A percentile compares a stretch with the other conserved stretches of the same genome.
Evolutionary conservation across 257 asterid genomes (phyloP).

Genomic region (Primulina tabacum): DNA sequence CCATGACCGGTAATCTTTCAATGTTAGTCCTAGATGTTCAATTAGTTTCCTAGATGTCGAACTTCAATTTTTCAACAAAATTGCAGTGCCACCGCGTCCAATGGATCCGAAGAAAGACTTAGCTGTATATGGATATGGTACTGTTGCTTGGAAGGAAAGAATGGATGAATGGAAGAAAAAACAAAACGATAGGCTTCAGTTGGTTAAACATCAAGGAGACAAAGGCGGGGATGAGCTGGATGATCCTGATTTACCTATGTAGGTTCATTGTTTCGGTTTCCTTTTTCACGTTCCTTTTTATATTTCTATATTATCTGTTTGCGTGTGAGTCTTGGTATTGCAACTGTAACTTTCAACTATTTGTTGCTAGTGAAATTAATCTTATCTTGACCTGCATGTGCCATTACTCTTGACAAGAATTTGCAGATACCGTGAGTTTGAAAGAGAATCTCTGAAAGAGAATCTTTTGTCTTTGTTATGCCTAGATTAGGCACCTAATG

Average conservation of each 20-base stretch:
- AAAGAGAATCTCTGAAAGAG: slow-evolving; percentile 4
- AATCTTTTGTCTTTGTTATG: slow-evolving; percentile 3
- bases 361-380: slow-evolving; percentile 17
- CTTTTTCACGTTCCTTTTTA: slow-evolving; percentile 18
- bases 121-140: slow-evolving; percentile 93
- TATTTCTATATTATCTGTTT: too few species aligned
- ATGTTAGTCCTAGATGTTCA: not conserved
- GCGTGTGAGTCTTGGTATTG: not conserved
- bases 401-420: slow-evolving; percentile 11
- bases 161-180: slow-evolving; percentile 98
- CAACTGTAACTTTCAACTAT: slow-evolving; percentile 23
- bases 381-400: not conserved
- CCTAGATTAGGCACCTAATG: not conserved
- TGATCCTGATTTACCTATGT: slow-evolving; percentile 94
- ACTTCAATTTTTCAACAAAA: slow-evolving; percentile 16
- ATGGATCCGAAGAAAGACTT: slow-evolving; percentile 98
- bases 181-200: slow-evolving; percentile 87
- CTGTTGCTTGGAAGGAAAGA: slow-evolving; percentile 98
- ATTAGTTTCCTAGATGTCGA: slow-evolving; percentile 6
- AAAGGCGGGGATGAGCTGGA: slow-evolving; percentile 77
- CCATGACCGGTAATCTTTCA: slow-evolving; percentile 55
- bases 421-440: slow-evolving; percentile 16
- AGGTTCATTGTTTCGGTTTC: slow-evolving; percentile 39
- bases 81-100: slow-evolving; percentile 82
- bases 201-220: slow-evolving; percentile 85